These are phyloP conservation scores for Termitomyces sp. DNA, from an alignment of 768 basidiomycete species.

Conservation along the genomic window DNA sequence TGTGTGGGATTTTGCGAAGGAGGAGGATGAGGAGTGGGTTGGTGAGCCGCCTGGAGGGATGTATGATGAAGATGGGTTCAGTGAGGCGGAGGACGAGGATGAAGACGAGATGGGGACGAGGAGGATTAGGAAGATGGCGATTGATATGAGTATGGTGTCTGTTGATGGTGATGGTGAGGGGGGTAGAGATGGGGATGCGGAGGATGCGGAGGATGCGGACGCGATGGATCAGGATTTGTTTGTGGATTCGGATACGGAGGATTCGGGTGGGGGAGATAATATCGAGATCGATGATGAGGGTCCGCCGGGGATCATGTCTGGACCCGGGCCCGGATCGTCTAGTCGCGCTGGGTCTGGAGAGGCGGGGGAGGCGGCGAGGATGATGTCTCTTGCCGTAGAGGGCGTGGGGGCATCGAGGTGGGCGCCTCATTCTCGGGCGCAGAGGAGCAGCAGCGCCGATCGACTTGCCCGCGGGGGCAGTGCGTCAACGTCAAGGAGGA, in stretches of 20 bases:
- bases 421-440: slow-evolving; percentile 20
- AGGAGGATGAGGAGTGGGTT: slow-evolving; percentile 74
- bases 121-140: slow-evolving; percentile 17
- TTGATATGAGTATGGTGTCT: not conserved
- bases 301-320: slow-evolving; percentile 15
- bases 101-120: slow-evolving; percentile 24
- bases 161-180: slow-evolving; percentile 17
- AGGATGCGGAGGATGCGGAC: slow-evolving; percentile 60
- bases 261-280: slow-evolving; percentile 20
- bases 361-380: slow-evolving; percentile 1
- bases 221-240: slow-evolving; percentile 73
- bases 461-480: not conserved
- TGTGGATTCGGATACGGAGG: slow-evolving; percentile 38
- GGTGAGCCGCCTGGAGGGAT: slow-evolving; percentile 73
- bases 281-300: slow-evolving; percentile 20
- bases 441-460: slow-evolving; percentile 1
- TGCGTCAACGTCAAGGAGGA: slow-evolving; percentile 6
- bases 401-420: slow-evolving; percentile 28
- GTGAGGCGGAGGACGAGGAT: slow-evolving; percentile 48
- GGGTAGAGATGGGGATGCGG: slow-evolving; percentile 27
- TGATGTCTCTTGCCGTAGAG: slow-evolving; percentile 9
- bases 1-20: slow-evolving; percentile 86
- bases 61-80: slow-evolving; percentile 66
- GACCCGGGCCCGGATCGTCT: not conserved
- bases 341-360: slow-evolving; percentile 6